These are phyloP conservation scores for Lentinula guzmanii DNA, from an alignment of 768 basidiomycete species.

Conservation along the genomic window DNA sequence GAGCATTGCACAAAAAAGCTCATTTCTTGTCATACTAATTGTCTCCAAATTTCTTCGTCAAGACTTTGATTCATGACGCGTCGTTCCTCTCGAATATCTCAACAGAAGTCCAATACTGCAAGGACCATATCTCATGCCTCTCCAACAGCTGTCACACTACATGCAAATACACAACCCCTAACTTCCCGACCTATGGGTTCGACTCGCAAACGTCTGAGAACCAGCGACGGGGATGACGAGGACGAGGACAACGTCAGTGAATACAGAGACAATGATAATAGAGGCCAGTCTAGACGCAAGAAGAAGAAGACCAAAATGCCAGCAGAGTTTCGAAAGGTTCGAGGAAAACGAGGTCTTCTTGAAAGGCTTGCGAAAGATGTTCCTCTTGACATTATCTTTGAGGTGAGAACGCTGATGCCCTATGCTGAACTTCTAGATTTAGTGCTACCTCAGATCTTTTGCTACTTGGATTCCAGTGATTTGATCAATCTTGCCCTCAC, in stretches of 20 bases:
- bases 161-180: not conserved
- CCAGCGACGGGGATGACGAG: not conserved
- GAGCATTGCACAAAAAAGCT: too few relatives aligned
- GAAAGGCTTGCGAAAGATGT: not conserved
- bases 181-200: not conserved
- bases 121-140: not conserved
- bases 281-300: not conserved
- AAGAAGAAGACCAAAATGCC: not conserved
- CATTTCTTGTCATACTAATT: too few relatives aligned
- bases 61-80: not conserved
- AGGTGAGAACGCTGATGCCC: not conserved
- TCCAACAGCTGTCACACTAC: not conserved
- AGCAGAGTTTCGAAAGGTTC: not conserved
- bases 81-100: not conserved
- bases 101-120: not conserved
- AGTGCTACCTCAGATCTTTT: conserved; percentile 35
- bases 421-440: not conserved
- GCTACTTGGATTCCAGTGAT: conserved; percentile 41
- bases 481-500: conserved; percentile 44
- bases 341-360: not conserved
- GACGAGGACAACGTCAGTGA: not conserved
- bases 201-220: not conserved
- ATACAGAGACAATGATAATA: not conserved
- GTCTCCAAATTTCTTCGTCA: too few relatives aligned
- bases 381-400: not conserved